A percentile compares a stretch with the other conserved stretches of the same genome.
phyloP scores from a whole-genome alignment of 768 basidiomycete genomes.

The Mycena galopus region DNA sequence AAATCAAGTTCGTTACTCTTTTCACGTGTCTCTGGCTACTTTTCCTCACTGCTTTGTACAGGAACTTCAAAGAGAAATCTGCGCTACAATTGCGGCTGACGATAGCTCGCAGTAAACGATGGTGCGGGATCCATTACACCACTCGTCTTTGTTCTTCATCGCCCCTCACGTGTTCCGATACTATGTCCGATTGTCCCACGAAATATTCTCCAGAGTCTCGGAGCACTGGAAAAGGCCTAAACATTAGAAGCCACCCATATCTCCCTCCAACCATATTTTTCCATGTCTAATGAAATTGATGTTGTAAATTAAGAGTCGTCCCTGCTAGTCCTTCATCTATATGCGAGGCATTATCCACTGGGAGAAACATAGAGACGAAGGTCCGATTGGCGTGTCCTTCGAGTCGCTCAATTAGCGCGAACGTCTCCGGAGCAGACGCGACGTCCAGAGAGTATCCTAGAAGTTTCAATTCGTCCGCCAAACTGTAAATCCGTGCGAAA shows the following conservation, averaged over 20 bases:
- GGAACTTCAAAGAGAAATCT: conserved; percentile 27
- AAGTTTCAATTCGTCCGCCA: conserved; percentile 2
- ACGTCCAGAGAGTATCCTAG: conserved; percentile 7
- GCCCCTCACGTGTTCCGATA: no score
- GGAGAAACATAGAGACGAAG: background rate
- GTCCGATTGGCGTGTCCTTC: background rate
- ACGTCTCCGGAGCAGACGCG: background rate
- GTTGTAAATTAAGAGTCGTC: no score
- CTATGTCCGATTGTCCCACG: no score
- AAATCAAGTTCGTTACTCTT: conserved; percentile 43
- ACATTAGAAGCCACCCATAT: no score
- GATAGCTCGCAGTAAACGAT: background rate
- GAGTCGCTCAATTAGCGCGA: background rate
- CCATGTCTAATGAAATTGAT: no score
- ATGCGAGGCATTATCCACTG: background rate
- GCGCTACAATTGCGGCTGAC: background rate
- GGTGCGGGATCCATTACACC: conserved; percentile 18
- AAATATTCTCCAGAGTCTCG: no score
- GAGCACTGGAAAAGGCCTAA: no score
- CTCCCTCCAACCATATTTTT: no score
- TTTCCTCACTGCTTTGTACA: background rate
- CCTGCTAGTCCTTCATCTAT: background rate
- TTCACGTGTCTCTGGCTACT: background rate
- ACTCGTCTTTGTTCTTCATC: no score
- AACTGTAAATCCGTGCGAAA: background rate